phyloP scores from a whole-genome alignment of 1,284 basidiomycete species.

The Tranzscheliella williamsii region DNA sequence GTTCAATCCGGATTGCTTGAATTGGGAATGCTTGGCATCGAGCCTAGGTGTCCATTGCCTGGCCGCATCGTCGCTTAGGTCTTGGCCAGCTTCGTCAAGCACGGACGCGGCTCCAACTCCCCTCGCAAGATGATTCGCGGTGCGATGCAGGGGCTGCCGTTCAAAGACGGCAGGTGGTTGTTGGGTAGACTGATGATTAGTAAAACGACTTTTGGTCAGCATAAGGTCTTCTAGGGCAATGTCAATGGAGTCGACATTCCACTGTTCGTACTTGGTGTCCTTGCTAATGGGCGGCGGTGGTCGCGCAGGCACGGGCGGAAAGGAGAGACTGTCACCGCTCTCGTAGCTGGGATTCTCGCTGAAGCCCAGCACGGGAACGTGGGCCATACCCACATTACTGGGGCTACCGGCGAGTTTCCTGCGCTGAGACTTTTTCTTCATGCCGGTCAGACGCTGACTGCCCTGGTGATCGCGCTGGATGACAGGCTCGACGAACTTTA shows the following conservation, averaged over 20 bases:
- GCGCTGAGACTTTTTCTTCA: conserved; percentile 31
- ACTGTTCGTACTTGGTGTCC: conserved; percentile 11
- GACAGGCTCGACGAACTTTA: conserved; percentile 37
- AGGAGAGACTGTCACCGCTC: conserved; percentile 5
- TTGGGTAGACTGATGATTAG: background rate
- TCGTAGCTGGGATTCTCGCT: conserved; percentile 8
- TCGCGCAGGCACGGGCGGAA: conserved; percentile 20
- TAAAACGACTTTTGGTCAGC: conserved; percentile 6
- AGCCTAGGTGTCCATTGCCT: background rate
- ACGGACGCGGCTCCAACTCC: conserved; percentile 12
- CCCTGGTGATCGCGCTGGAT: conserved; percentile 15
- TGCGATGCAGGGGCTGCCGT: background rate
- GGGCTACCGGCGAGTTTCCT: conserved; percentile 1
- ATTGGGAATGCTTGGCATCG: background rate
- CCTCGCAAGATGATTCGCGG: no score
- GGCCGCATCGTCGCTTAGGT: conserved; percentile 2
- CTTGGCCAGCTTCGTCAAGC: conserved; percentile 17
- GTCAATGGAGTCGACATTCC: conserved; percentile 33
- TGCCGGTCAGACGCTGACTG: conserved; percentile 18
- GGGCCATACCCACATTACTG: conserved; percentile 3
- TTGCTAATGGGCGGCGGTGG: background rate
- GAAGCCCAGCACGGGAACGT: conserved; percentile 23
- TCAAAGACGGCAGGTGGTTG: no score
- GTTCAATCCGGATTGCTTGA: no score
- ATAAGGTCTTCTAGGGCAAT: conserved; percentile 29